phyloP scores from a whole-genome alignment of 257 asterid species.

The Parsonsia alboflavescens region DNA sequence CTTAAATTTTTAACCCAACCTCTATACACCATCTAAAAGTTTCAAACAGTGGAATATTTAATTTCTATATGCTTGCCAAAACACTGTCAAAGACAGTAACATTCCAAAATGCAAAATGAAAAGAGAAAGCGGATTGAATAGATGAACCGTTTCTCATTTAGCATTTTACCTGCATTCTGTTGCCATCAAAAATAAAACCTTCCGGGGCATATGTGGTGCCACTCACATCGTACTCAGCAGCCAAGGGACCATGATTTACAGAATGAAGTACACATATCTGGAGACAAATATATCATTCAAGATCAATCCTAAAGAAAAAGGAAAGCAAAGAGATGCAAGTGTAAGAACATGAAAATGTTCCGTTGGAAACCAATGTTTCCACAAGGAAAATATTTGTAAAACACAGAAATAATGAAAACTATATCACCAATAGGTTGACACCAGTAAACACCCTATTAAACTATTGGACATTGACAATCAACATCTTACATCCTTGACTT shows the following conservation, averaged over 20 bases:
- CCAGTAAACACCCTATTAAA: background rate
- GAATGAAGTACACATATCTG: conserved; percentile 90
- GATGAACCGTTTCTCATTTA: conserved; percentile 2
- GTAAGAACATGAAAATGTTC: background rate
- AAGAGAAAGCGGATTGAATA: background rate
- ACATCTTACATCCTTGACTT: background rate
- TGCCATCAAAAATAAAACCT: conserved; percentile 67
- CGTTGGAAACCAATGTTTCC: background rate
- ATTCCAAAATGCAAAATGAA: background rate
- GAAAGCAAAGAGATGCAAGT: background rate
- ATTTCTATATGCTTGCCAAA: background rate
- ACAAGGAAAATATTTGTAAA: background rate
- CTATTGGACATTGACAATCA: background rate
- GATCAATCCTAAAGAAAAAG: background rate
- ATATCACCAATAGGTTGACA: background rate
- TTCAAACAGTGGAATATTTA: background rate
- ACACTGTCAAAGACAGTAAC: background rate
- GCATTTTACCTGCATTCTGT: conserved; percentile 58
- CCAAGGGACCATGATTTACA: conserved; percentile 52
- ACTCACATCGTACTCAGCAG: conserved; percentile 69
- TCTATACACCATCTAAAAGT: background rate
- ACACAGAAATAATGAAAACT: background rate
- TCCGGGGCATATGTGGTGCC: conserved; percentile 99
- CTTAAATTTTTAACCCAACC: background rate
- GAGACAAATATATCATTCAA: conserved; percentile 5